These are phyloP conservation scores for Eragrostis tef DNA, from an alignment of 202 grass and related monocot genomes.

Conservation along the genomic window DNA sequence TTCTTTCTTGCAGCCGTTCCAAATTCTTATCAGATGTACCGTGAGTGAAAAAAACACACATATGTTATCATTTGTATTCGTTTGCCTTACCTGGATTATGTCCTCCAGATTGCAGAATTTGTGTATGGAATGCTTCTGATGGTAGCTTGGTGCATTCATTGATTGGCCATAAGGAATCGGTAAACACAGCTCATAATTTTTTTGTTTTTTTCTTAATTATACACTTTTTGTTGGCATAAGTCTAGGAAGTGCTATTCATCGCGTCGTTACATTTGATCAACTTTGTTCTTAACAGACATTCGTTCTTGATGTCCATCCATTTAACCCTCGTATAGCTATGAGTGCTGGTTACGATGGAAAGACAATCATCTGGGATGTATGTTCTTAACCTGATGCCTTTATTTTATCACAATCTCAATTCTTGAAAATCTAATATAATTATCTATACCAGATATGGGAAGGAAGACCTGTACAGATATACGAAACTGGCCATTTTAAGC, in stretches of 20 bases:
- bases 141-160: constrained; percentile 97
- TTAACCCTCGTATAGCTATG: constrained; percentile 99
- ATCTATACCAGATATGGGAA: constrained; percentile 88
- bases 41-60: background rate
- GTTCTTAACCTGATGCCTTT: constrained; percentile 46
- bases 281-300: constrained; percentile 79
- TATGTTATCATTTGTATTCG: constrained; percentile 36
- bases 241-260: constrained; percentile 10
- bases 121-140: constrained; percentile 99
- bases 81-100: constrained; percentile 41
- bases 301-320: constrained; percentile 99
- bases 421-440: constrained; percentile 41
- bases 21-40: background rate
- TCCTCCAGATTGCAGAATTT: constrained; percentile 96
- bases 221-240: constrained; percentile 20
- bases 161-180: constrained; percentile 94
- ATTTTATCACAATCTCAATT: constrained; percentile 34
- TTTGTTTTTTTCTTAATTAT: constrained; percentile 30
- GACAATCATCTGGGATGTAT: constrained; percentile 99
- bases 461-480: constrained; percentile 95
- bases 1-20: background rate
- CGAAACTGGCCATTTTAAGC: constrained; percentile 88
- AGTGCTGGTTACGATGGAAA: constrained; percentile 99
- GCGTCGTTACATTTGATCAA: constrained; percentile 37
- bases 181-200: constrained; percentile 52